phyloP scores from a whole-genome alignment of 2,329 filamentous ascomycete species.

The Alternaria triticimaculans region DNA sequence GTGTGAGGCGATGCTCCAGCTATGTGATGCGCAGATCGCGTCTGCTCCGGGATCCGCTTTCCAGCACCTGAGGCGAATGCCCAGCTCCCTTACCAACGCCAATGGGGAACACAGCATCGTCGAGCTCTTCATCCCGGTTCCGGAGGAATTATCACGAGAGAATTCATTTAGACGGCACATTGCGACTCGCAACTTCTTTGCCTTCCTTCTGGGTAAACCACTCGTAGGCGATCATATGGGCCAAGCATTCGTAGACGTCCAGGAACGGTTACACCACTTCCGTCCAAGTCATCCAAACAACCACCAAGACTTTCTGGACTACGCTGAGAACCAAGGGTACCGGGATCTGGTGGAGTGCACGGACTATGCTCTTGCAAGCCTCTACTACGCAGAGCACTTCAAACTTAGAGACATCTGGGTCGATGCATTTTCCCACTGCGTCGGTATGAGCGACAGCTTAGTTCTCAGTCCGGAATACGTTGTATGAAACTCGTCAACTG shows the following conservation, averaged over 20 bases:
- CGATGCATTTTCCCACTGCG: conserved; percentile 77
- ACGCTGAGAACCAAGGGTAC: conserved; percentile 74
- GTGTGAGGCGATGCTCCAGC: conserved; percentile 66
- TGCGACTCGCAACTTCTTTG: conserved; percentile 76
- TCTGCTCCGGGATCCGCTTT: conserved; percentile 15
- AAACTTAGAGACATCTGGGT: conserved; percentile 70
- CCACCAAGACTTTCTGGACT: conserved; percentile 66
- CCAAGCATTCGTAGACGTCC: conserved; percentile 66
- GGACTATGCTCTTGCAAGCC: conserved; percentile 70
- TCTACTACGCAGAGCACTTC: conserved; percentile 72
- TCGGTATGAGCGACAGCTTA: conserved; percentile 74
- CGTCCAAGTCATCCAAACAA: conserved; percentile 63
- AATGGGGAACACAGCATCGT: conserved; percentile 40
- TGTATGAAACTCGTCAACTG: conserved; percentile 52
- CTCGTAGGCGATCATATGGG: conserved; percentile 73
- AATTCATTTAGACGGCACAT: conserved; percentile 69
- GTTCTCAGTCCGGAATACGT: conserved; percentile 65
- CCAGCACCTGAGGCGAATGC: conserved; percentile 18
- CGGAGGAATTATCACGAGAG: conserved; percentile 59
- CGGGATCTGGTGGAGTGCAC: conserved; percentile 69
- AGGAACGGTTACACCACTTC: conserved; percentile 69
- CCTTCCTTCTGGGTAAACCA: conserved; percentile 70
- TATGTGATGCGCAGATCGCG: conserved; percentile 46
- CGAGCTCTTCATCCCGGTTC: conserved; percentile 75
- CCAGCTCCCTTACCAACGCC: conserved; percentile 50